Percentiles rank a stretch among this genome's conserved stretches.
These are phyloP conservation scores for Aspergillus amoenus DNA, from an alignment of 2,329 filamentous ascomycete genomes.

Conservation along the genomic window DNA sequence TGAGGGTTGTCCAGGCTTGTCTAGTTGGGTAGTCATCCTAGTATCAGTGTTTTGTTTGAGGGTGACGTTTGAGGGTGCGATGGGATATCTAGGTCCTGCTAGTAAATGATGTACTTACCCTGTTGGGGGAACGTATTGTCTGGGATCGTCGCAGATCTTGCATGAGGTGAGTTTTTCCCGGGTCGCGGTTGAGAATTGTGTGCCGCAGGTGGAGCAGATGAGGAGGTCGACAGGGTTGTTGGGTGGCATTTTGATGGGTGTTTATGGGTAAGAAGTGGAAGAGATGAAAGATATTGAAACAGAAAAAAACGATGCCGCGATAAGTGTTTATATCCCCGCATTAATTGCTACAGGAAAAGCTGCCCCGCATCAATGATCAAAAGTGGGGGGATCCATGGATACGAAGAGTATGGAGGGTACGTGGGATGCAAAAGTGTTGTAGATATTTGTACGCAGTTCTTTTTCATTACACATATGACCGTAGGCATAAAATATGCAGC, in stretches of 20 bases:
- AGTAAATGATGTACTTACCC: conserved; percentile 20
- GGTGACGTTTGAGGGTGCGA: no score
- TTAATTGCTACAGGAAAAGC: not conserved
- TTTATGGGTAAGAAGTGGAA: not conserved
- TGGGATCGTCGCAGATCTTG: conserved; percentile 33
- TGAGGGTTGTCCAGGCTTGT: conserved; percentile 32
- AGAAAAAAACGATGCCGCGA: not conserved
- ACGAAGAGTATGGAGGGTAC: not conserved
- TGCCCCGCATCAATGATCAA: not conserved
- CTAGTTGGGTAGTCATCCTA: not conserved
- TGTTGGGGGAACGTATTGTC: conserved; percentile 29
- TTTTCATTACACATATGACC: conserved; percentile 6
- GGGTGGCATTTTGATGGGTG: conserved; percentile 11
- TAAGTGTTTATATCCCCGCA: not conserved
- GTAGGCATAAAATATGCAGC: conserved; percentile 12
- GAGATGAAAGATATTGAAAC: not conserved
- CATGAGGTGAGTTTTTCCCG: conserved; percentile 19
- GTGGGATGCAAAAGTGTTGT: not conserved
- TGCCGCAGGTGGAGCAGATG: conserved; percentile 30
- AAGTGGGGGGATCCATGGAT: not conserved
- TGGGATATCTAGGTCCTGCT: not conserved
- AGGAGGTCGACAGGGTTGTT: conserved; percentile 20
- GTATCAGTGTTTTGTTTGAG: not conserved
- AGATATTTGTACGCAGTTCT: not conserved
- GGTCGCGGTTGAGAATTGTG: conserved; percentile 21